phyloP scores from a whole-genome alignment of 2,329 filamentous ascomycete genomes.

The Leptographium procerum region DNA sequence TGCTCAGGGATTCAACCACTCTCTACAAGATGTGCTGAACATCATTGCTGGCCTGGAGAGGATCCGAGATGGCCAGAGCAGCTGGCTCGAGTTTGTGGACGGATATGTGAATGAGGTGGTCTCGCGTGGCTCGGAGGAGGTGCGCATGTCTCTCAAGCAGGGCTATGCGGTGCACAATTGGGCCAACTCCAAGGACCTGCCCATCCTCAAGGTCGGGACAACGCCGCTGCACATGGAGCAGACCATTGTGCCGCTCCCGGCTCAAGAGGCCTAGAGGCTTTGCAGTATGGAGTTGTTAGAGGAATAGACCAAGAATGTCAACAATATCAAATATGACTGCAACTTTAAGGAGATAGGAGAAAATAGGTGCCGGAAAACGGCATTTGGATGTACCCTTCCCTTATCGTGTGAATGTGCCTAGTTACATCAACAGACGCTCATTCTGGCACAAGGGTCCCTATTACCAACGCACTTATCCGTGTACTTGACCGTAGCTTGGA shows the following conservation, averaged over 20 bases:
- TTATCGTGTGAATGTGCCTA: no score
- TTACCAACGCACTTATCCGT: no score
- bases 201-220: constrained; percentile 2
- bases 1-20: constrained; percentile 3
- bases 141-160: constrained; percentile 4
- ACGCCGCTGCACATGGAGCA: constrained; percentile 5
- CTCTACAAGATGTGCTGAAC: constrained; percentile 3
- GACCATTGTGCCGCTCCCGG: constrained; percentile 1
- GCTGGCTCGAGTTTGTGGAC: constrained; percentile 1
- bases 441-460: no score
- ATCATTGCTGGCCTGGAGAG: constrained; percentile 1
- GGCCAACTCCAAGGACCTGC: constrained; percentile 3
- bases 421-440: no score
- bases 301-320: no score
- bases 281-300: no score
- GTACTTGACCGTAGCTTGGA: no score
- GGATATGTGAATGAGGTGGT: constrained; percentile 1
- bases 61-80: neutral
- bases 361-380: no score
- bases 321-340: no score
- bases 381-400: no score
- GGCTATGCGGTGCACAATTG: constrained; percentile 4
- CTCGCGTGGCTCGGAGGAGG: constrained; percentile 1
- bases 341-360: no score
- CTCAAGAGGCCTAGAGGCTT: neutral